Percentiles rank a stretch among this genome's conserved stretches.
Evolutionary conservation across 768 basidiomycete genomes (phyloP).

Genomic region (Ramaria rubella): DNA sequence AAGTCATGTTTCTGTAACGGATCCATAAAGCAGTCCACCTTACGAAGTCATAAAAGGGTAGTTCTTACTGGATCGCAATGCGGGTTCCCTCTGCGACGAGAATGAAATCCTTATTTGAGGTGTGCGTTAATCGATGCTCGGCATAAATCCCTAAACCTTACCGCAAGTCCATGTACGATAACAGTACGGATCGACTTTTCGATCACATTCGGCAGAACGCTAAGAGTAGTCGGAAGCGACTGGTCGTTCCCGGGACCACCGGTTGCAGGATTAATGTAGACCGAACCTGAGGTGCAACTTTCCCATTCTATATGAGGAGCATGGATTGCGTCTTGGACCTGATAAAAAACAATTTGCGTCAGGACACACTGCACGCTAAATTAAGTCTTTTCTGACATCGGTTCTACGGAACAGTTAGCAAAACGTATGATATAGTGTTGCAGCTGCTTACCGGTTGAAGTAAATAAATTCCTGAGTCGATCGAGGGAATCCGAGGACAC

Average conservation of each 20-base stretch:
- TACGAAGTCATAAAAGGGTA: background rate
- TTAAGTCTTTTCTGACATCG: too few species aligned
- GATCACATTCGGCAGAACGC: slow-evolving; percentile 31
- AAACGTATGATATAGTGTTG: background rate
- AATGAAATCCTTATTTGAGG: slow-evolving; percentile 26
- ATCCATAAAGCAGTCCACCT: background rate
- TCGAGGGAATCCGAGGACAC: slow-evolving; percentile 25
- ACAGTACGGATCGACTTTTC: slow-evolving; percentile 31
- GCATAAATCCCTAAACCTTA: slow-evolving; percentile 4
- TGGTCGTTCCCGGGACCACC: slow-evolving; percentile 23
- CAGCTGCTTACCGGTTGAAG: slow-evolving; percentile 39
- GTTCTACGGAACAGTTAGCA: slow-evolving; percentile 21
- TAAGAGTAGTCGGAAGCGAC: slow-evolving; percentile 27
- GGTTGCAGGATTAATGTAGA: slow-evolving; percentile 24
- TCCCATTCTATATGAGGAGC: slow-evolving; percentile 31
- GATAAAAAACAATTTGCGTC: background rate
- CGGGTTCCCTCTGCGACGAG: slow-evolving; percentile 31
- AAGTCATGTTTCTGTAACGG: slow-evolving; percentile 28
- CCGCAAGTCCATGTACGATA: slow-evolving; percentile 30
- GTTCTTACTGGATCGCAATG: slow-evolving; percentile 30
- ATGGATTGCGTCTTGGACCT: slow-evolving; percentile 33
- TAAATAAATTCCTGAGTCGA: slow-evolving; percentile 49
- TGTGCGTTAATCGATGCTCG: background rate
- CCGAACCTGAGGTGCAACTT: slow-evolving; percentile 19
- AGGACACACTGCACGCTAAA: background rate